phyloP scores from a whole-genome alignment of 306 rosid species.

The Pyrus bretschneideri region DNA sequence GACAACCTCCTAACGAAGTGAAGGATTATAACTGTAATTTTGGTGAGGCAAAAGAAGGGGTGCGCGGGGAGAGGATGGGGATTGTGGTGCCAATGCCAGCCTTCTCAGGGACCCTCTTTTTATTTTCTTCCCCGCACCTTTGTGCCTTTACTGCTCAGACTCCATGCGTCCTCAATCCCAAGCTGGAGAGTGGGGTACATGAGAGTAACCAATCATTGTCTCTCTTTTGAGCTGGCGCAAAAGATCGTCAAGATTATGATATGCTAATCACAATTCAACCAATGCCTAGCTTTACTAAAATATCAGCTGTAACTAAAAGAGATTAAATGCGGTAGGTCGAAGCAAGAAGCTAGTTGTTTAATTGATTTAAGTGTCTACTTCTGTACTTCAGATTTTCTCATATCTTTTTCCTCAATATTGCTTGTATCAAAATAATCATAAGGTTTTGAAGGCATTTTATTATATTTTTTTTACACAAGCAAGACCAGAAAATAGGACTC shows the following conservation, averaged over 20 bases:
- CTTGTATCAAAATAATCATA: no score
- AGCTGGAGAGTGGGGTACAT: slow-evolving; percentile 22
- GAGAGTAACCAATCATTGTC: slow-evolving; percentile 17
- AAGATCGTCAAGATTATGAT: background rate
- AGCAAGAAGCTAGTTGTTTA: background rate
- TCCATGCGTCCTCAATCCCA: slow-evolving; percentile 23
- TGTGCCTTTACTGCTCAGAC: slow-evolving; percentile 22
- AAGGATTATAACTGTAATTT: background rate
- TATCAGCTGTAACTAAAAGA: background rate
- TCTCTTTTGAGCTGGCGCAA: slow-evolving; percentile 16
- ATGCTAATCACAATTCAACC: slow-evolving; percentile 4
- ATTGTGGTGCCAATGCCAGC: slow-evolving; percentile 23
- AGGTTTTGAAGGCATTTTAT: no score
- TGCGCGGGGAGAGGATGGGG: background rate
- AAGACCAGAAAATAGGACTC: no score
- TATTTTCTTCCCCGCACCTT: background rate
- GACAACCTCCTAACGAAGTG: slow-evolving; percentile 4
- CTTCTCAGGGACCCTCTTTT: slow-evolving; percentile 9
- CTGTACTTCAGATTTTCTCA: no score
- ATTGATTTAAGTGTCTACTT: no score
- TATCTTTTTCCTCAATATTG: no score
- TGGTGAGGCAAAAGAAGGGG: background rate
- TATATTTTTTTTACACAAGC: no score
- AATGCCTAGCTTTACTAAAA: background rate
- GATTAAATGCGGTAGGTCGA: background rate